Conservation (phyloP, 768 basidiomycete species). For the Mycena maculata region DNA sequence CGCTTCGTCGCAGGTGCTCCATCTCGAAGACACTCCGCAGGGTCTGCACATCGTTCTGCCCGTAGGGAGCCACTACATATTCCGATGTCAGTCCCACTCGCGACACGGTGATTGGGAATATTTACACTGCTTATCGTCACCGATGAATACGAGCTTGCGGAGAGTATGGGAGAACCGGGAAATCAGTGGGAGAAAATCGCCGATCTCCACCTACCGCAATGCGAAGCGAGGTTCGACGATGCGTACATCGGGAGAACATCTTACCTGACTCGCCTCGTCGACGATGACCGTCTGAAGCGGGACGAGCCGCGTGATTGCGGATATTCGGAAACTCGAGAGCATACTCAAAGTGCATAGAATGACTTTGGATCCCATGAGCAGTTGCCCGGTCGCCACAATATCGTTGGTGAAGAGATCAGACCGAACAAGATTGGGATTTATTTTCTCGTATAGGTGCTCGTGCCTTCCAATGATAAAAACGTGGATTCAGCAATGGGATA, state of each 20-base stretch:
- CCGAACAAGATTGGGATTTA: conserved; percentile 60
- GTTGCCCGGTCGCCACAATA: conserved; percentile 38
- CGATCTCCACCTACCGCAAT: conserved; percentile 43
- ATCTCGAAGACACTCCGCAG: conserved; percentile 67
- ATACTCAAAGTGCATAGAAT: conserved; percentile 77
- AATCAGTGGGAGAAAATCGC: conserved; percentile 57
- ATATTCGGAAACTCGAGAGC: conserved; percentile 56
- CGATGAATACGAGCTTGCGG: conserved; percentile 61
- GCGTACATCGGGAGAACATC: conserved; percentile 35
- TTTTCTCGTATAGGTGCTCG: conserved; percentile 71
- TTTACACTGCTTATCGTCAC: conserved; percentile 53
- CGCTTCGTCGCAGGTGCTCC: conserved; percentile 50
- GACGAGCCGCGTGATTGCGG: conserved; percentile 41
- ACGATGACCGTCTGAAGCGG: conserved; percentile 57
- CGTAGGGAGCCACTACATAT: conserved; percentile 63
- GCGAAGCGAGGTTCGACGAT: background rate
- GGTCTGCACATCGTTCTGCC: conserved; percentile 54
- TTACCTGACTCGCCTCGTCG: conserved; percentile 70
- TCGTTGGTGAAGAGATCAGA: conserved; percentile 48
- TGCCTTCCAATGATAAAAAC: conserved; percentile 60
- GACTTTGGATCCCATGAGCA: conserved; percentile 56
- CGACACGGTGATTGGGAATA: conserved; percentile 8
- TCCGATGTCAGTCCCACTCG: background rate
- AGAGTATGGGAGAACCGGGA: conserved; percentile 48
- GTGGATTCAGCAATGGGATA: conserved; percentile 13